Conservation (phyloP, 148 eudicot genomes). For the Rhododendron simsii region DNA sequence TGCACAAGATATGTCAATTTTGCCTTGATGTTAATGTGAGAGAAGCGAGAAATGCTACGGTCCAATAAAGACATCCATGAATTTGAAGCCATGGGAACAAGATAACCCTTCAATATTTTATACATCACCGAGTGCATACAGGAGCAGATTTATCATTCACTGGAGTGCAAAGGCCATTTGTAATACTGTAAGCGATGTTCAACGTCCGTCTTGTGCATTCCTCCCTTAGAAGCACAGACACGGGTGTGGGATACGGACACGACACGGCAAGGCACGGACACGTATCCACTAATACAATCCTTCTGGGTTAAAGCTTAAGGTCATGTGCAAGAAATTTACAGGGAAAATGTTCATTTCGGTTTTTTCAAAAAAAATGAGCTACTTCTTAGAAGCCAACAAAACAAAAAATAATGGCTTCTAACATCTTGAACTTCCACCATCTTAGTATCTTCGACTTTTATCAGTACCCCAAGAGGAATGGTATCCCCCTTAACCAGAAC, state of each 20-base stretch:
- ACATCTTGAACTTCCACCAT: background rate
- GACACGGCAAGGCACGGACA: background rate
- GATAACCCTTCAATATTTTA: constrained; percentile 39
- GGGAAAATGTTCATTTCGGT: background rate
- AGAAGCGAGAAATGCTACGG: background rate
- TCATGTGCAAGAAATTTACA: background rate
- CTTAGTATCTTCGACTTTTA: too few relatives aligned
- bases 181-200: constrained; percentile 30
- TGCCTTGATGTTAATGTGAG: background rate
- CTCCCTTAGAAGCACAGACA: too few relatives aligned
- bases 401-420: too few relatives aligned
- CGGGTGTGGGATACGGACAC: background rate
- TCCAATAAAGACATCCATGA: background rate
- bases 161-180: constrained; percentile 32
- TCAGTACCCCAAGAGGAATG: background rate
- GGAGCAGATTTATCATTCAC: constrained; percentile 32
- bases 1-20: background rate
- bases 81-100: background rate
- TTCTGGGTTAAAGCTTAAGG: background rate
- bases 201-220: constrained; percentile 19
- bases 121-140: constrained; percentile 41
- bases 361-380: background rate
- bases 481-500: background rate
- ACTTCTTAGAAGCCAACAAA: background rate
- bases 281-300: background rate